Conservation (phyloP, 768 basidiomycete genomes). For the Asterophora lycoperdoides region DNA sequence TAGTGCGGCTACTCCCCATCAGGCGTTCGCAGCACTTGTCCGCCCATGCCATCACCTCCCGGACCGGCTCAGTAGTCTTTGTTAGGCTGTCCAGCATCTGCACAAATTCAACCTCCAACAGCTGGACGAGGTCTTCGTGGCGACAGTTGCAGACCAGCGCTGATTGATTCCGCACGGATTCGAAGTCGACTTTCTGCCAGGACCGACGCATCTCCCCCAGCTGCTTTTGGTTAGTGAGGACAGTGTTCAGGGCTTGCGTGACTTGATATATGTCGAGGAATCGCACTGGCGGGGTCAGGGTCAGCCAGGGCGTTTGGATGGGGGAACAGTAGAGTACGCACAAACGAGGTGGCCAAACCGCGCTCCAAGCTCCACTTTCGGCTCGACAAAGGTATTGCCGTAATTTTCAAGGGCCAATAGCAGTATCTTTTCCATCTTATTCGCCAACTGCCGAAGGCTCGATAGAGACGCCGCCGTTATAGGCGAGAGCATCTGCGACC, state of each 20-base stretch:
- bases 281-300: conserved; percentile 51
- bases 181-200: conserved; percentile 86
- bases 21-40: conserved; percentile 85
- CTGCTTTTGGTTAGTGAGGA: conserved; percentile 83
- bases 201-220: conserved; percentile 82
- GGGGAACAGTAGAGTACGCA: conserved; percentile 37
- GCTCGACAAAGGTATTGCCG: conserved; percentile 86
- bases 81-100: conserved; percentile 65
- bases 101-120: conserved; percentile 82
- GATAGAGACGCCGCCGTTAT: conserved; percentile 64
- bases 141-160: conserved; percentile 91
- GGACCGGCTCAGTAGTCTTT: conserved; percentile 75
- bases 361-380: conserved; percentile 86
- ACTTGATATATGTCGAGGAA: conserved; percentile 92
- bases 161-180: conserved; percentile 89
- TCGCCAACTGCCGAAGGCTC: conserved; percentile 74
- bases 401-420: conserved; percentile 77
- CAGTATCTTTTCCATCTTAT: conserved; percentile 90
- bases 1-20: conserved; percentile 64
- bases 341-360: conserved; percentile 88
- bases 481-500: conserved; percentile 79
- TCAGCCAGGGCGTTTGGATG: conserved; percentile 5
- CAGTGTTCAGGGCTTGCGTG: conserved; percentile 84
- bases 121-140: conserved; percentile 81
- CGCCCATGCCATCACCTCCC: conserved; percentile 88